phyloP scores from a whole-genome alignment of 129 eudicot species.

The Helichrysum umbraculigerum region DNA sequence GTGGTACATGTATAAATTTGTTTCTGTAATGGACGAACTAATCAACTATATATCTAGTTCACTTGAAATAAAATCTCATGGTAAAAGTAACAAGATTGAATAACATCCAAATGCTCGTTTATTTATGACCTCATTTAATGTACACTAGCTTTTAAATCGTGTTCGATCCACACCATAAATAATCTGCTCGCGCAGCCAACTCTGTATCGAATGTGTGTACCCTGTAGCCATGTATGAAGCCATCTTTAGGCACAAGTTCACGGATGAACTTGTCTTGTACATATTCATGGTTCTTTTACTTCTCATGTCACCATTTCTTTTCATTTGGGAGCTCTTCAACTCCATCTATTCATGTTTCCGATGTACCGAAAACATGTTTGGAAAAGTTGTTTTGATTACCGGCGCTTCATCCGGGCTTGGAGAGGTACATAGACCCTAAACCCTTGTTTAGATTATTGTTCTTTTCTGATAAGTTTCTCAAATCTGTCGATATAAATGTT shows the following conservation, averaged over 20 bases:
- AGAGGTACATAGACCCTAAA: too few relatives aligned
- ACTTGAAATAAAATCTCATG: too few relatives aligned
- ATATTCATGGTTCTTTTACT: conserved; percentile 16
- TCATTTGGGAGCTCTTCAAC: conserved; percentile 26
- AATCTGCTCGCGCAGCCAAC: not conserved
- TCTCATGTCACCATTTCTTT: conserved; percentile 16
- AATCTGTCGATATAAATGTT: too few relatives aligned
- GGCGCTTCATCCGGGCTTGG: too few relatives aligned
- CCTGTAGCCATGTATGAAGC: conserved; percentile 29
- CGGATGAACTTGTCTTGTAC: conserved; percentile 26
- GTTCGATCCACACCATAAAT: not conserved
- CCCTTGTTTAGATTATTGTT: too few relatives aligned
- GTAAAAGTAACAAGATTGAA: too few relatives aligned
- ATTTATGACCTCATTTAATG: not conserved
- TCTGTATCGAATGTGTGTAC: not conserved
- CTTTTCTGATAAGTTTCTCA: too few relatives aligned
- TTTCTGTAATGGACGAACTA: too few relatives aligned
- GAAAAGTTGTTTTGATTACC: too few relatives aligned
- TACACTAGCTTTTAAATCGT: not conserved
- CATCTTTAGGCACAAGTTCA: conserved; percentile 16
- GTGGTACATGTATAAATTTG: too few relatives aligned
- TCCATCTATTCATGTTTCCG: conserved; percentile 18
- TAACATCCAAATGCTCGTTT: too few relatives aligned
- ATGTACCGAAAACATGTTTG: conserved; percentile 27
- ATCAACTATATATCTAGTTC: too few relatives aligned